These are phyloP conservation scores for Penicillium sp. DNA, from an alignment of 2,329 filamentous ascomycete species.

Conservation along the genomic window DNA sequence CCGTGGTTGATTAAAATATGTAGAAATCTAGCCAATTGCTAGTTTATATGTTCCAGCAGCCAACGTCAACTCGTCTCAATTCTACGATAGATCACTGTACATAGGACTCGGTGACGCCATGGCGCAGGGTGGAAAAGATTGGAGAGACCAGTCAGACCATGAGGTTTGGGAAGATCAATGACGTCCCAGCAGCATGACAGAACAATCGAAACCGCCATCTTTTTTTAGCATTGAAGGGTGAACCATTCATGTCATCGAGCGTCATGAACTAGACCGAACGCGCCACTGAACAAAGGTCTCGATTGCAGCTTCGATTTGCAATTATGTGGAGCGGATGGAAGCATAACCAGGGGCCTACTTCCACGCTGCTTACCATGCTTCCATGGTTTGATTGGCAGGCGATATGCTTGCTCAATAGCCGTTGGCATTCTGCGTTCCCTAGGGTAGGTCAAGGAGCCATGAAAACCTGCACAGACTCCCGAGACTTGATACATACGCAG, in stretches of 20 bases:
- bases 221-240: no score
- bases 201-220: not conserved
- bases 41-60: slow-evolving; percentile 12
- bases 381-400: not conserved
- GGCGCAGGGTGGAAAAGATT: slow-evolving; percentile 10
- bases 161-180: slow-evolving; percentile 14
- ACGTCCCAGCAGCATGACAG: slow-evolving; percentile 17
- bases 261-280: slow-evolving; percentile 16
- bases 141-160: slow-evolving; percentile 1
- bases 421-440: no score
- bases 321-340: not conserved
- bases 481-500: no score
- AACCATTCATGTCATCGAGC: slow-evolving; percentile 19
- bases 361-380: not conserved
- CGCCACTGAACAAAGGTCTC: slow-evolving; percentile 15
- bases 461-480: no score
- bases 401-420: not conserved
- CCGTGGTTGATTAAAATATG: no score
- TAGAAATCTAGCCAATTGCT: not conserved
- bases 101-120: slow-evolving; percentile 23
- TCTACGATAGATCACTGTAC: slow-evolving; percentile 1
- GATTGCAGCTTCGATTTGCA: not conserved
- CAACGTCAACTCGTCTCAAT: not conserved
- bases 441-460: no score
- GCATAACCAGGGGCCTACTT: not conserved